Conservation (phyloP, 2,329 filamentous ascomycete genomes). For the Hortaea sp. region DNA sequence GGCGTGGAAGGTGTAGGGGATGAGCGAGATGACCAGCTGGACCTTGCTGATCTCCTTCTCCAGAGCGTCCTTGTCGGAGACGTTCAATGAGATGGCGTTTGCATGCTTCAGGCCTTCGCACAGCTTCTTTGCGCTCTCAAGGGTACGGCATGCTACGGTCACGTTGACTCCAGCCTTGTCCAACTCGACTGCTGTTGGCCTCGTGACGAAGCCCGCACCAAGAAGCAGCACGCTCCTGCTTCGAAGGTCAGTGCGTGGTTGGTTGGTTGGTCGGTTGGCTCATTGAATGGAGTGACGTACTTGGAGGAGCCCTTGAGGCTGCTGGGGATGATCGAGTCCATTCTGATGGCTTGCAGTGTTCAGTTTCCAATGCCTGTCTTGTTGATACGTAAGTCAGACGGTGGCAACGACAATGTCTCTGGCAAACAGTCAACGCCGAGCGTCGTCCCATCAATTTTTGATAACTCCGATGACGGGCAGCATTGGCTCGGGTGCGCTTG, state of each 20-base stretch:
- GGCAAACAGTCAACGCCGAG: too few relatives aligned
- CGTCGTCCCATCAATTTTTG: too few relatives aligned
- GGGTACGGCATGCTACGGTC: slow-evolving; percentile 67
- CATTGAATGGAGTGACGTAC: slow-evolving; percentile 17
- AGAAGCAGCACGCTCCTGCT: slow-evolving; percentile 38
- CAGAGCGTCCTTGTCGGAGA: slow-evolving; percentile 63
- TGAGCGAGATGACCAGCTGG: slow-evolving; percentile 47
- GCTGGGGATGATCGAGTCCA: not conserved
- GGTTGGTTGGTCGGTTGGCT: not conserved
- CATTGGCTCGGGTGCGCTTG: too few relatives aligned
- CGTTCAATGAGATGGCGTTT: slow-evolving; percentile 72
- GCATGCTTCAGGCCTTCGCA: slow-evolving; percentile 62
- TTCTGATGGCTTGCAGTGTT: not conserved
- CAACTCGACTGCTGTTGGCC: slow-evolving; percentile 50
- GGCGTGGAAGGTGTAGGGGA: slow-evolving; percentile 86
- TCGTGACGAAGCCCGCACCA: slow-evolving; percentile 45
- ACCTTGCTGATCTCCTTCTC: slow-evolving; percentile 72
- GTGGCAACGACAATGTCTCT: too few relatives aligned
- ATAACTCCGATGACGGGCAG: too few relatives aligned
- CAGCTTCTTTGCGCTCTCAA: slow-evolving; percentile 67
- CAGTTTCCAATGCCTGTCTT: too few relatives aligned
- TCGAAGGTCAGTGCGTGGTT: not conserved
- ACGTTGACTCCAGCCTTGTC: slow-evolving; percentile 47
- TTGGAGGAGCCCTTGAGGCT: slow-evolving; percentile 16
- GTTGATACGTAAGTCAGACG: too few relatives aligned